Evolutionary conservation across 2,329 filamentous ascomycete genomes (phyloP).

Genomic region (Hysterium pulicare): DNA sequence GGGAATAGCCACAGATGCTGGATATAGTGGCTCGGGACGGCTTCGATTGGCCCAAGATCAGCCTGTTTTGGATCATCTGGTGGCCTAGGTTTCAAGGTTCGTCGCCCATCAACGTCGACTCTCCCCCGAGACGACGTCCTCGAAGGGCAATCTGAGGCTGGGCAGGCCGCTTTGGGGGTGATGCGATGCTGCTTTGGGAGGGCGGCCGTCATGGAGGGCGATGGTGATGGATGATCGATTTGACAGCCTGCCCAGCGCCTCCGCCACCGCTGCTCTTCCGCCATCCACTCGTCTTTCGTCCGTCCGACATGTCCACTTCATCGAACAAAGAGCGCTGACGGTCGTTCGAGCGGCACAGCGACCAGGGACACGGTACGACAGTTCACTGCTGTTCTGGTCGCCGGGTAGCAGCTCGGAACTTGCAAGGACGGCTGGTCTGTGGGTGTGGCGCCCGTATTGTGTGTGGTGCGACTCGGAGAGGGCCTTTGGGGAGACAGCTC

Average conservation of each 20-base stretch:
- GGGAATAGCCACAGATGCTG: background rate
- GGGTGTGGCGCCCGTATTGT: constrained; percentile 1
- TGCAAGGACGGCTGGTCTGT: background rate
- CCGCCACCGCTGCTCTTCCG: too few relatives aligned
- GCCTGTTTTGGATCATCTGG: background rate
- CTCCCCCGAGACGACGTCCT: background rate
- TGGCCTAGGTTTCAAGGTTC: background rate
- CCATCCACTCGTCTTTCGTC: too few relatives aligned
- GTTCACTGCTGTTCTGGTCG: too few relatives aligned
- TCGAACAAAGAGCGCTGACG: too few relatives aligned
- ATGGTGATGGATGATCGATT: too few relatives aligned
- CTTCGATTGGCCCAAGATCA: background rate
- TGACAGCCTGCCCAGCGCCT: too few relatives aligned
- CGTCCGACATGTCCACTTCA: too few relatives aligned
- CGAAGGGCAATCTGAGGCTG: background rate
- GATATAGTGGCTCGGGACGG: background rate
- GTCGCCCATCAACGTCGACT: background rate
- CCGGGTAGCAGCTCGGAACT: too few relatives aligned
- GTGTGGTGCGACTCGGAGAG: background rate
- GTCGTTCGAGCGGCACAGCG: too few relatives aligned
- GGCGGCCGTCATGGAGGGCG: too few relatives aligned
- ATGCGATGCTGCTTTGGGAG: too few relatives aligned
- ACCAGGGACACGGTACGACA: too few relatives aligned
- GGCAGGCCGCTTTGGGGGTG: background rate
- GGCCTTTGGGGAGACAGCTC: background rate